Conservation (phyloP, 345 rosid genomes). For the Draba incana region DNA sequence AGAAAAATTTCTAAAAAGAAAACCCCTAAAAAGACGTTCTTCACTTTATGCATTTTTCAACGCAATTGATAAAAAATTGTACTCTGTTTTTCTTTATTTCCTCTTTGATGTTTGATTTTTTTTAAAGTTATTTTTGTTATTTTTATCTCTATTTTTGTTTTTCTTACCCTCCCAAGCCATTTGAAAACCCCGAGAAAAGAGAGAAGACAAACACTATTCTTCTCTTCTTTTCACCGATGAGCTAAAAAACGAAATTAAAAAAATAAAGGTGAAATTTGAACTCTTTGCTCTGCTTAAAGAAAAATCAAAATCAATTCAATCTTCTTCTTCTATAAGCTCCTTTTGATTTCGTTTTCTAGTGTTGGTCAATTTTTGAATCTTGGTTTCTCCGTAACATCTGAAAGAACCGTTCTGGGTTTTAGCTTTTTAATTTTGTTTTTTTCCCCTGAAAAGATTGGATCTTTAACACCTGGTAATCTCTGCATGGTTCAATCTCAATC, state of each 20-base stretch:
- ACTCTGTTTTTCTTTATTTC: constrained; percentile 3
- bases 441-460: constrained; percentile 14
- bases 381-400: constrained; percentile 36
- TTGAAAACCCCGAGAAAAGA: constrained; percentile 89
- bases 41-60: constrained; percentile 35
- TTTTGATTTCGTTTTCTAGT: constrained; percentile 20
- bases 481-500: constrained; percentile 54
- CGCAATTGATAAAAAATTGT: constrained; percentile 24
- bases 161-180: constrained; percentile 67
- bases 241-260: constrained; percentile 42
- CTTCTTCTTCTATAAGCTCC: constrained; percentile 4
- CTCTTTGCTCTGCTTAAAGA: constrained; percentile 49
- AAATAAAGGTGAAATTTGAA: constrained; percentile 40
- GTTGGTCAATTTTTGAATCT: constrained; percentile 25
- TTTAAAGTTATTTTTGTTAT: not conserved
- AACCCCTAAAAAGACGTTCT: constrained; percentile 26
- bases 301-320: constrained; percentile 45
- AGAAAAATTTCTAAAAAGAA: not conserved
- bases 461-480: constrained; percentile 43
- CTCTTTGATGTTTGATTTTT: not conserved
- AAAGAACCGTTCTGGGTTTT: constrained; percentile 22
- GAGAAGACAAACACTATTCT: constrained; percentile 51
- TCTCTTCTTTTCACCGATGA: constrained; percentile 53
- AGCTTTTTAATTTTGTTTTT: constrained; percentile 1
- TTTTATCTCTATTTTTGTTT: constrained; percentile 3